Evolutionary conservation across 768 basidiomycete species (phyloP).

Genomic region (Lactarius sp.): DNA sequence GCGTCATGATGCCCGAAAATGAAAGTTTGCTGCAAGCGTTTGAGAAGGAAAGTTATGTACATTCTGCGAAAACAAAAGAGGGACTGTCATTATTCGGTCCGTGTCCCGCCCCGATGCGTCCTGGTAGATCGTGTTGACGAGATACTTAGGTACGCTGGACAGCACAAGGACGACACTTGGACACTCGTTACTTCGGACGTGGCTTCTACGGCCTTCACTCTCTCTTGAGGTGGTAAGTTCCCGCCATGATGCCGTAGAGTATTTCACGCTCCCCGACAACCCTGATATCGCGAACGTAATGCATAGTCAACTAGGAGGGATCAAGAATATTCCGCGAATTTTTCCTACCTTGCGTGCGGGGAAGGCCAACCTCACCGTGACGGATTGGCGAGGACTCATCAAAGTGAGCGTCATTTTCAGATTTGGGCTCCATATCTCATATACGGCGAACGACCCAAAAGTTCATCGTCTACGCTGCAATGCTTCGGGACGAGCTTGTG

Average conservation of each 20-base stretch:
- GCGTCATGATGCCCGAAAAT: neutral
- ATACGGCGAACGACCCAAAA: constrained; percentile 30
- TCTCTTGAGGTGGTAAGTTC: constrained; percentile 59
- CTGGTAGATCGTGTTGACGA: neutral
- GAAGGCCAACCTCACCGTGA: constrained; percentile 52
- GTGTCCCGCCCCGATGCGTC: constrained; percentile 16
- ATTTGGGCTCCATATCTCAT: neutral
- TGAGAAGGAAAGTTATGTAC: constrained; percentile 70
- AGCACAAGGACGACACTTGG: constrained; percentile 74
- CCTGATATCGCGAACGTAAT: constrained; percentile 46
- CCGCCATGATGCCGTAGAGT: constrained; percentile 82
- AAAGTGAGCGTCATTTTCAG: constrained; percentile 40
- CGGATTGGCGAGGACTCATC: constrained; percentile 81
- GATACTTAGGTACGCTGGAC: constrained; percentile 62
- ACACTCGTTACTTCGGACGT: constrained; percentile 69
- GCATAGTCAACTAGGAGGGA: constrained; percentile 64
- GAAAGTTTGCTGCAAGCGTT: constrained; percentile 86
- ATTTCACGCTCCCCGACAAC: constrained; percentile 71
- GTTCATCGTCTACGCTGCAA: constrained; percentile 74
- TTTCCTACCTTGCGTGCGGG: constrained; percentile 55
- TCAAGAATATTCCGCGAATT: constrained; percentile 73
- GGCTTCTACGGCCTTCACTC: constrained; percentile 84
- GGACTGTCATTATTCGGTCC: constrained; percentile 84
- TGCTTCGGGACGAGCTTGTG: constrained; percentile 64
- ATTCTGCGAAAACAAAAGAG: constrained; percentile 81